These are phyloP conservation scores for Coemansia reversa DNA, from an alignment of 192 early-diverging fungal species.

Conservation along the genomic window DNA sequence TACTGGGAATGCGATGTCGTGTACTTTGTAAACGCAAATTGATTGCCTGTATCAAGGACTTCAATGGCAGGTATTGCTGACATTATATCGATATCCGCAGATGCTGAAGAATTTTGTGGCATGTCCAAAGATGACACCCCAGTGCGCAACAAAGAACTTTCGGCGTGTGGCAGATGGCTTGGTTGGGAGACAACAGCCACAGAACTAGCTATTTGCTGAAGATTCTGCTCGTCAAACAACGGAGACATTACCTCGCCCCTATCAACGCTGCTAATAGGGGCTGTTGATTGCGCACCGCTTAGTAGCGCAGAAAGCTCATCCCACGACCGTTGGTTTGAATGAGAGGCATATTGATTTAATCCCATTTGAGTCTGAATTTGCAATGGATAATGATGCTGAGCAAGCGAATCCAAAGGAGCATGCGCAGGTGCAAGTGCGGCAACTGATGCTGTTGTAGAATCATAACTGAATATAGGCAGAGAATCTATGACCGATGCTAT, in stretches of 20 bases:
- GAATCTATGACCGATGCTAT: background rate
- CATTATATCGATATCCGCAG: background rate
- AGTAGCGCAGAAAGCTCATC: constrained; percentile 5
- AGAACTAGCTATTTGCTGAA: background rate
- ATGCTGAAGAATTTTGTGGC: background rate
- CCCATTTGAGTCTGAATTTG: background rate
- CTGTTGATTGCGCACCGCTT: background rate
- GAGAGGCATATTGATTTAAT: background rate
- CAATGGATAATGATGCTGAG: constrained; percentile 5
- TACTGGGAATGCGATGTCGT: constrained; percentile 15
- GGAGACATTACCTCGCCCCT: background rate
- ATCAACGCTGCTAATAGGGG: background rate
- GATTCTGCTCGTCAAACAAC: background rate
- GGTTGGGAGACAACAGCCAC: background rate
- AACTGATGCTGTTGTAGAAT: background rate
- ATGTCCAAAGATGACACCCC: background rate
- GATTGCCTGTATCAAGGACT: constrained; percentile 18
- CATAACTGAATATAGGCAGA: background rate
- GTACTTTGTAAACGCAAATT: constrained; percentile 5
- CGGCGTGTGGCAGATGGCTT: background rate
- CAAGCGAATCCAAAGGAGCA: background rate
- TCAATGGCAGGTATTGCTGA: constrained; percentile 31
- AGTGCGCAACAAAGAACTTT: background rate
- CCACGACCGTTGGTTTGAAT: constrained; percentile 1
- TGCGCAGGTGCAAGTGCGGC: background rate